Conservation (phyloP, 2,329 filamentous ascomycete species). For the Coniella lustricola region DNA sequence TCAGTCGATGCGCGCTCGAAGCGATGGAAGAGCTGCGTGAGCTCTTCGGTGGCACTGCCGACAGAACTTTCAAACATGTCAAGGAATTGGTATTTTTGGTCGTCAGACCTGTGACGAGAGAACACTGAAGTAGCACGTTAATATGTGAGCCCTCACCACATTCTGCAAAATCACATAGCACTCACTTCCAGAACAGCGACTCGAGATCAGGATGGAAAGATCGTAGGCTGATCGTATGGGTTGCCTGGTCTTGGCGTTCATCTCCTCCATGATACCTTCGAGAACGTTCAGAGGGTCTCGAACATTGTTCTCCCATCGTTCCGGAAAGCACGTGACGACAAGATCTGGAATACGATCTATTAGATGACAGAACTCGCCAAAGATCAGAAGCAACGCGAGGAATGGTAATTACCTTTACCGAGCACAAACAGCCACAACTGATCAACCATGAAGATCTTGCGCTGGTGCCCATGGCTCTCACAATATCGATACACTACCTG, state of each 20-base stretch:
- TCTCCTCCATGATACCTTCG: conserved; percentile 56
- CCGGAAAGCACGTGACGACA: conserved; percentile 52
- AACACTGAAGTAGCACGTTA: conserved; percentile 31
- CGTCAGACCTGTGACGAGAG: conserved; percentile 48
- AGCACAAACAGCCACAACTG: conserved; percentile 62
- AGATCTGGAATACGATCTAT: conserved; percentile 34
- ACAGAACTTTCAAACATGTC: conserved; percentile 63
- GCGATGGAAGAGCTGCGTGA: conserved; percentile 51
- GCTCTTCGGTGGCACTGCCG: conserved; percentile 43
- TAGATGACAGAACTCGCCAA: too few relatives aligned
- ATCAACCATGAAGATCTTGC: conserved; percentile 62
- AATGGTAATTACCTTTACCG: conserved; percentile 28
- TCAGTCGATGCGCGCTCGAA: conserved; percentile 54
- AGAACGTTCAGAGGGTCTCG: conserved; percentile 58
- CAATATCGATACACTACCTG: conserved; percentile 58
- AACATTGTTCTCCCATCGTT: conserved; percentile 52
- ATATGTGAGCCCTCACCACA: not conserved
- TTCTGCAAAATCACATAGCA: not conserved
- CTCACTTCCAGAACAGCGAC: conserved; percentile 45
- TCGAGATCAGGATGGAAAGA: conserved; percentile 53
- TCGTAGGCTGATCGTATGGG: conserved; percentile 56
- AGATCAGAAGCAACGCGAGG: too few relatives aligned
- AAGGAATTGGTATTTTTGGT: conserved; percentile 56
- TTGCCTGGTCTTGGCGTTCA: conserved; percentile 56
- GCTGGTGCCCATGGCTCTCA: conserved; percentile 32